Percentiles rank a stretch among this genome's conserved stretches.
Evolutionary conservation across 495 filamentous ascomycete species (phyloP).

Genomic region (Clavariopsis aquatica): DNA sequence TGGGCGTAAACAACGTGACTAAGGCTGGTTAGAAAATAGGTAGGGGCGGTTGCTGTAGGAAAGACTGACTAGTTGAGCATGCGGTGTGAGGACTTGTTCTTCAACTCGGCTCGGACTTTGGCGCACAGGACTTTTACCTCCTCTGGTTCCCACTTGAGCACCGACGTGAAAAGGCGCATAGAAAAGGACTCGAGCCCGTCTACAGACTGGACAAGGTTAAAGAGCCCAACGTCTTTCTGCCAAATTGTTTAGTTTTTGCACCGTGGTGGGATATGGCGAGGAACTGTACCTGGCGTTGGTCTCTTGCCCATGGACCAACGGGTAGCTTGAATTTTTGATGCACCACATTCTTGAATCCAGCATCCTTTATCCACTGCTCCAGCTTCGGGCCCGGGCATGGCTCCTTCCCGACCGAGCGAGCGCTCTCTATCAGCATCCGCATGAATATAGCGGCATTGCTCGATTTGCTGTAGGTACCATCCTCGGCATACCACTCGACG

Average conservation of each 20-base stretch:
- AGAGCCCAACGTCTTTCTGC: conserved; percentile 34
- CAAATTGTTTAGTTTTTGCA: not conserved
- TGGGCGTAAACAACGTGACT: conserved; percentile 30
- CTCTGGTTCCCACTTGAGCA: conserved; percentile 24
- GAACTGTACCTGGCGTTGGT: conserved; percentile 20
- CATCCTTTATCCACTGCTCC: conserved; percentile 32
- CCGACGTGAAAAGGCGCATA: conserved; percentile 28
- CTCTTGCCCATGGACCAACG: conserved; percentile 34
- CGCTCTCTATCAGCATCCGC: conserved; percentile 5
- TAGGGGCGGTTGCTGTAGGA: not conserved
- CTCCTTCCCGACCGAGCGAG: conserved; percentile 16
- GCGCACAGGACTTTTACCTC: conserved; percentile 30
- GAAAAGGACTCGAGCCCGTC: conserved; percentile 32
- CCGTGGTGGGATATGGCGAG: not conserved
- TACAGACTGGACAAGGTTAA: conserved; percentile 27
- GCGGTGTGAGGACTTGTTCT: conserved; percentile 25
- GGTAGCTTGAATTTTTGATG: conserved; percentile 24
- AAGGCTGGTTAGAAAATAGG: not conserved
- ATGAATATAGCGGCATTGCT: conserved; percentile 11
- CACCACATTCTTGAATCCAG: conserved; percentile 39
- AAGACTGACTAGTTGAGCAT: conserved; percentile 28
- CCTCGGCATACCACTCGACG: conserved; percentile 33
- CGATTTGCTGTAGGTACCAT: conserved; percentile 30
- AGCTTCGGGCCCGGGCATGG: conserved; percentile 29
- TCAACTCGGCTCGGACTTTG: conserved; percentile 29